phyloP scores from a whole-genome alignment of 768 basidiomycete genomes.

The Leccinum broughii region DNA sequence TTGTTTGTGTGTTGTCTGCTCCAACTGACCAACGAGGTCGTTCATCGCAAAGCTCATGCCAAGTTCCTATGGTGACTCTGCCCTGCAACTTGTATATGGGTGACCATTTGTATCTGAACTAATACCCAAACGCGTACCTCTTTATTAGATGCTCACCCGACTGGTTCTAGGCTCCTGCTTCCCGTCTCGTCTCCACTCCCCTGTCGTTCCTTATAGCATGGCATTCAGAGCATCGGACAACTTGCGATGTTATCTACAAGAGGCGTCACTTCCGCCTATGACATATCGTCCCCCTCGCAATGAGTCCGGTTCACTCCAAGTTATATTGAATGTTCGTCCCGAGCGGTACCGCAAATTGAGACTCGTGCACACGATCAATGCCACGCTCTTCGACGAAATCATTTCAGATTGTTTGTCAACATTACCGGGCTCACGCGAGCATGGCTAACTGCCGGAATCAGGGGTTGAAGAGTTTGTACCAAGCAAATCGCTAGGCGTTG shows the following conservation, averaged over 20 bases:
- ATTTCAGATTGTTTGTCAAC: conserved; percentile 41
- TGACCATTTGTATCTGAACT: not conserved
- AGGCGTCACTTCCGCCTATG: conserved; percentile 48
- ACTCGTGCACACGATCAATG: conserved; percentile 39
- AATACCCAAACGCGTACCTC: not conserved
- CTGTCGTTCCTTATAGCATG: conserved; percentile 18
- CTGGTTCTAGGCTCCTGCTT: not conserved
- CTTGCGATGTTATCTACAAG: conserved; percentile 48
- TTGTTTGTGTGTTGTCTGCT: not conserved
- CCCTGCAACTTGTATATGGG: not conserved
- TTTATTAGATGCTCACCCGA: not conserved
- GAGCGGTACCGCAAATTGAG: conserved; percentile 55
- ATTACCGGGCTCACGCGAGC: not conserved
- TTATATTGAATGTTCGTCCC: conserved; percentile 40
- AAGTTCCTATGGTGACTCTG: conserved; percentile 23
- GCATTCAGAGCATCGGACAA: conserved; percentile 40
- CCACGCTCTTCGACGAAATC: conserved; percentile 31
- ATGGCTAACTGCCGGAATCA: conserved; percentile 20
- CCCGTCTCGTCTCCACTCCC: conserved; percentile 1
- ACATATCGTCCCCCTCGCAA: conserved; percentile 36
- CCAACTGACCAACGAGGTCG: not conserved
- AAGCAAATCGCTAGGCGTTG: conserved; percentile 32
- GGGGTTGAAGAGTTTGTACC: conserved; percentile 44
- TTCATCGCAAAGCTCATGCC: not conserved
- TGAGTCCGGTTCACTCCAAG: conserved; percentile 22